Conservation (phyloP, 2,329 filamentous ascomycete species). For the Hypoxylon sp. region DNA sequence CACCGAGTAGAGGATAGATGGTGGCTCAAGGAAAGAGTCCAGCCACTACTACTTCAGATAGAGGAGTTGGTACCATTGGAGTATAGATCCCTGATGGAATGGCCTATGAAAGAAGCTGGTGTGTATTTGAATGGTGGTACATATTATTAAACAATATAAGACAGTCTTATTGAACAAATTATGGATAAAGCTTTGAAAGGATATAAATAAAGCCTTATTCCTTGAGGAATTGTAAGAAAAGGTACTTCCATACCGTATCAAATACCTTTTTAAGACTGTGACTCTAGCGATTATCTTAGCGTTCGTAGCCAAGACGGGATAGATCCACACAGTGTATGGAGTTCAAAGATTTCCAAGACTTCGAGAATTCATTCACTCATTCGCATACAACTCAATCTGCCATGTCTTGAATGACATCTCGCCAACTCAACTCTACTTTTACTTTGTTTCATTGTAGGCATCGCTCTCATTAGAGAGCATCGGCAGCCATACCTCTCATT, state of each 20-base stretch:
- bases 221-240: neutral
- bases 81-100: conserved; percentile 31
- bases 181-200: neutral
- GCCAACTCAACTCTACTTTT: neutral
- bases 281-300: neutral
- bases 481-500: neutral
- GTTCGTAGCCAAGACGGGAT: neutral
- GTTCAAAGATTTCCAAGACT: neutral
- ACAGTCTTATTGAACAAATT: neutral
- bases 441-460: neutral
- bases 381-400: neutral
- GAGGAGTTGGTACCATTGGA: conserved; percentile 37
- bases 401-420: neutral
- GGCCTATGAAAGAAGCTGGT: conserved; percentile 36
- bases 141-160: neutral
- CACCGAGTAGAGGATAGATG: conserved; percentile 46
- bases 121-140: neutral
- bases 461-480: neutral
- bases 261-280: neutral
- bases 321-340: conserved; percentile 1
- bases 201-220: neutral
- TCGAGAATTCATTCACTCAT: neutral
- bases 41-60: conserved; percentile 40
- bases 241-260: neutral
- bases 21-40: conserved; percentile 43